Conservation (phyloP, 192 early-diverging fungal genomes). For the Rhizophagus sp. region DNA sequence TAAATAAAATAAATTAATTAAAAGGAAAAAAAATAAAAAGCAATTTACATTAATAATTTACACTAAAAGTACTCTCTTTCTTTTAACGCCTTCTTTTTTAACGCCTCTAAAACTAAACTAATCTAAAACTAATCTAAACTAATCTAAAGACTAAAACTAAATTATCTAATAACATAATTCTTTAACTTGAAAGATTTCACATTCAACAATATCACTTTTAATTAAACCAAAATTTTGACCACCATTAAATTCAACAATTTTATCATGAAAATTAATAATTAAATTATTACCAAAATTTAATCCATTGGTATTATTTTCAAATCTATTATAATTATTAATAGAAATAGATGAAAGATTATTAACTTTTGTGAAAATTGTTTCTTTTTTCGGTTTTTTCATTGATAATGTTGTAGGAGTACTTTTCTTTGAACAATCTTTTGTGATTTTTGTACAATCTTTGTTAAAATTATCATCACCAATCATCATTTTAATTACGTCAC, state of each 20-base stretch:
- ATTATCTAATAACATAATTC: not conserved
- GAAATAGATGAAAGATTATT: not conserved
- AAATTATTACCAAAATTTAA: conserved; percentile 9
- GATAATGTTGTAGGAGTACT: not conserved
- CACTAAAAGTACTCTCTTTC: too few species aligned
- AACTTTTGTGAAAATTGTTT: not conserved
- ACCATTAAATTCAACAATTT: not conserved
- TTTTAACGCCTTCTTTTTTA: too few species aligned
- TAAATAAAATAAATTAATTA: too few species aligned
- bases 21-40: too few species aligned
- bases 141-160: too few species aligned
- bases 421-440: not conserved
- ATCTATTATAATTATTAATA: not conserved
- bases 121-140: too few species aligned
- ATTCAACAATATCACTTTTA: not conserved
- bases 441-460: conserved; percentile 4
- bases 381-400: not conserved
- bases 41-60: too few species aligned
- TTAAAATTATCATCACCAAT: not conserved
- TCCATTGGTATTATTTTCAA: not conserved
- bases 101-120: too few species aligned
- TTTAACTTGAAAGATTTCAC: conserved; percentile 1
- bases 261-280: conserved; percentile 19
- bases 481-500: not conserved
- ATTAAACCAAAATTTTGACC: not conserved